These are phyloP conservation scores for Gyrodon tennesseensis DNA, from an alignment of 1,284 basidiomycete genomes.

Conservation along the genomic window DNA sequence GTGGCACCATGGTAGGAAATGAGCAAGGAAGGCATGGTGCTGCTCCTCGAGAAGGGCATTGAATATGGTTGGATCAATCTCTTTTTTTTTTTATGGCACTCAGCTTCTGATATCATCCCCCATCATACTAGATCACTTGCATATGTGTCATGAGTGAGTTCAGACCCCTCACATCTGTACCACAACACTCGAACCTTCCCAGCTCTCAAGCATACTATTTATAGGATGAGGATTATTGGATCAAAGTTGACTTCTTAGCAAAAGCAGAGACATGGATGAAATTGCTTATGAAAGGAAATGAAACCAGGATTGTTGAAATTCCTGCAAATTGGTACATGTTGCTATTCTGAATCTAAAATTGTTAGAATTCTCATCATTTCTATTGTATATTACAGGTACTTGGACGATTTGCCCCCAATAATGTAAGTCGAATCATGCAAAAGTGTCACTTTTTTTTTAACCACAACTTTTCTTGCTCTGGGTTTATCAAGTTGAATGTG, in stretches of 20 bases:
- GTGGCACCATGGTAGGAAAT: slow-evolving; percentile 84
- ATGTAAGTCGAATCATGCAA: slow-evolving; percentile 48
- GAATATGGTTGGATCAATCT: slow-evolving; percentile 58
- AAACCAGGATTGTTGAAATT: slow-evolving; percentile 71
- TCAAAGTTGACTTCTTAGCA: slow-evolving; percentile 67
- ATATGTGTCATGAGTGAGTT: slow-evolving; percentile 61
- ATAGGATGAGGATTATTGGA: slow-evolving; percentile 70
- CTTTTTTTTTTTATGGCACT: no score
- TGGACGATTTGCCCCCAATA: slow-evolving; percentile 71
- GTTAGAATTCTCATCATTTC: neutral
- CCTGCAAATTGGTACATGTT: slow-evolving; percentile 63
- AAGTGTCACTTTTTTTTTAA: neutral
- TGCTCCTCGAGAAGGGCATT: slow-evolving; percentile 73
- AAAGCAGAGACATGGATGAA: slow-evolving; percentile 74
- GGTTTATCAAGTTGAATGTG: slow-evolving; percentile 64
- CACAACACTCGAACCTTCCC: slow-evolving; percentile 26
- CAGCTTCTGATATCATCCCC: slow-evolving; percentile 15
- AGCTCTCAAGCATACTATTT: slow-evolving; percentile 74
- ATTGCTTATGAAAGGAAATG: slow-evolving; percentile 63
- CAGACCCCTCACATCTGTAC: slow-evolving; percentile 1
- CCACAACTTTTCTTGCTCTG: slow-evolving; percentile 25
- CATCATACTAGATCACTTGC: slow-evolving; percentile 59
- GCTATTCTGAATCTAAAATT: neutral
- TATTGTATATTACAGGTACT: slow-evolving; percentile 47
- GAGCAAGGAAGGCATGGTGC: slow-evolving; percentile 65